Evolutionary conservation across 2,329 filamentous ascomycete species (phyloP).

Genomic region (Didymella arachidicola): DNA sequence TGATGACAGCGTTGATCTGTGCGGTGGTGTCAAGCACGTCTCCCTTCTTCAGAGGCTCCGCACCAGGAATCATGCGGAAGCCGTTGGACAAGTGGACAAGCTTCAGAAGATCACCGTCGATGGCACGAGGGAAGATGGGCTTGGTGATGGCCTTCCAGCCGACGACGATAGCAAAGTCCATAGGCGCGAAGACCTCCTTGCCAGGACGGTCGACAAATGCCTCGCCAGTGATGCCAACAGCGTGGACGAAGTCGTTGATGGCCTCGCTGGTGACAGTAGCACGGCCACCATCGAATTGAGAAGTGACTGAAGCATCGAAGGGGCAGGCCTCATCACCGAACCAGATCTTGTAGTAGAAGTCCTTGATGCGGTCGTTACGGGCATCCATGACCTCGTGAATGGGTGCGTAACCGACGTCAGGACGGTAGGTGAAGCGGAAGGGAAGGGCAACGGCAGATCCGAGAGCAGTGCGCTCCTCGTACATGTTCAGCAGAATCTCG

Average conservation of each 20-base stretch:
- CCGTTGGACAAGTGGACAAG: conserved; percentile 96
- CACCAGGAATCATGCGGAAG: conserved; percentile 97
- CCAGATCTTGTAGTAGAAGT: conserved; percentile 99
- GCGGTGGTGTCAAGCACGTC: conserved; percentile 92
- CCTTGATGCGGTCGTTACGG: conserved; percentile 97
- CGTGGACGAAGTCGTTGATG: conserved; percentile 99
- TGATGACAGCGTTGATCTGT: conserved; percentile 96
- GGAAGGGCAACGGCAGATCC: conserved; percentile 82
- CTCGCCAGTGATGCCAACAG: conserved; percentile 96
- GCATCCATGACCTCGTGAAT: conserved; percentile 96
- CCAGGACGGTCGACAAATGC: conserved; percentile 95
- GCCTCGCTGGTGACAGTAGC: conserved; percentile 87
- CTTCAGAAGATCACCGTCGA: conserved; percentile 95
- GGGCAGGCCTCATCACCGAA: conserved; percentile 87
- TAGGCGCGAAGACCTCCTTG: conserved; percentile 92
- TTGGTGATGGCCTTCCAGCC: conserved; percentile 99
- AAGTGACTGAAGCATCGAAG: conserved; percentile 83
- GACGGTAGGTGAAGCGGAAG: conserved; percentile 90
- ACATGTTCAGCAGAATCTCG: conserved; percentile 86
- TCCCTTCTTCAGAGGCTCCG: conserved; percentile 92
- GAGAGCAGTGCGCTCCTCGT: conserved; percentile 89
- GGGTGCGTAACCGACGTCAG: conserved; percentile 95
- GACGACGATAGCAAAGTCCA: conserved; percentile 99
- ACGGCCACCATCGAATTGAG: conserved; percentile 88
- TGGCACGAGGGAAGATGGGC: conserved; percentile 95